Evolutionary conservation across 108 stramenopile genomes (phyloP), one percentile per base, ranked within the genome.

Genomic region (Cylindrotheca closterium): DNA sequence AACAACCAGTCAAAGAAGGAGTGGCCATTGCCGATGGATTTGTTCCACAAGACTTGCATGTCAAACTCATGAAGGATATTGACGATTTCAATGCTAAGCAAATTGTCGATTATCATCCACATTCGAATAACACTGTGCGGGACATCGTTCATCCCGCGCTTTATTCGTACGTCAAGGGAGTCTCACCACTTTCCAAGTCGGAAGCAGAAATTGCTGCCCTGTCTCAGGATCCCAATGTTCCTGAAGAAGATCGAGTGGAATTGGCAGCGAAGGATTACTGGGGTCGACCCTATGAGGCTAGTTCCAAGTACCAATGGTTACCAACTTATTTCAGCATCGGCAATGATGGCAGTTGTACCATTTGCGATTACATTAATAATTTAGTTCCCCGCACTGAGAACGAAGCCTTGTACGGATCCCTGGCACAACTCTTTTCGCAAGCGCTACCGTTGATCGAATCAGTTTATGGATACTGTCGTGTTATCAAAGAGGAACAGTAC

Each of bases 81-180:
- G n/a, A n/a, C n/a, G n/a, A n/a, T n/a, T n/a, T n/a, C n/a, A n/a
- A n/a, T n/a, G n/a, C n/a, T n/a, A n/a, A n/a, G n/a, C n/a, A n/a
- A n/a, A n/a, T n/a, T 17, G 30, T 51, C 1, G 70, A 71, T 50
- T 71, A 71, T 26, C 70, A 71, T 55, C 70, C 70, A 22, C 33
- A 28, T 32, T 58, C 55, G 21, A 26, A 52, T 1, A 53, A 53
- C 21, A 10, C 30, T 33, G 70, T 71, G 28, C 18, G 61, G 17
- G 70, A 71, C 24, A 29, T 58, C 7, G 70, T 71, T 3, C 70
- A 71, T 48, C 70, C 70, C 1, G 70, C 63, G 10, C 49, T 71
- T 2, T 71, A 7, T 53, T 52, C 51, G 26, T 52, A 52, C 3
- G 23, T 52, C 3, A 25, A 21, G n/a, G n/a, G n/a, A n/a, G n/a